A percentile compares a stretch with the other conserved stretches of the same genome.
These are phyloP conservation scores for Aspergillus terreus DNA, from an alignment of 2,329 filamentous ascomycete species.

Conservation along the genomic window DNA sequence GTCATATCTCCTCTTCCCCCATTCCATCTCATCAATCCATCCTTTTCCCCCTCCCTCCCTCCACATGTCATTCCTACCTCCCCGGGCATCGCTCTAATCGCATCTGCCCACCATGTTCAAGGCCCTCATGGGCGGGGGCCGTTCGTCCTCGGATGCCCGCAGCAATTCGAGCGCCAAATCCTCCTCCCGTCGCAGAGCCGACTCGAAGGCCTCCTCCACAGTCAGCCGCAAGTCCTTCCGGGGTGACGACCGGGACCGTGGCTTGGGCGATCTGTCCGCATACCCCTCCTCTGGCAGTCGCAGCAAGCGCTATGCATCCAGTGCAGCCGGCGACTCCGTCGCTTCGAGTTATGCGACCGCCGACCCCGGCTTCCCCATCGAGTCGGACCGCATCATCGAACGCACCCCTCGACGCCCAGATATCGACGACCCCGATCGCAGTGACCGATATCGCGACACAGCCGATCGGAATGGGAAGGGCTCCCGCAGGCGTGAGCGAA, in stretches of 20 bases:
- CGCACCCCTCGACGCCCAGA: constrained; percentile 25
- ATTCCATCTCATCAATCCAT: background rate
- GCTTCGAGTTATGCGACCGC: constrained; percentile 40
- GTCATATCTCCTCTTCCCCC: background rate
- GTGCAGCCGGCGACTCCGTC: constrained; percentile 27
- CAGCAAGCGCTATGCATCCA: constrained; percentile 24
- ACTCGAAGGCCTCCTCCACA: constrained; percentile 30
- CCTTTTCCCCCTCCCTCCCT: background rate
- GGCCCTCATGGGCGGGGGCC: constrained; percentile 36
- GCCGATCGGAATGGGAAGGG: constrained; percentile 15
- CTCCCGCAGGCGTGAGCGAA: constrained; percentile 21
- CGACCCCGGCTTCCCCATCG: constrained; percentile 27
- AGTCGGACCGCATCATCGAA: constrained; percentile 27
- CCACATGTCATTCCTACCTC: constrained; percentile 24
- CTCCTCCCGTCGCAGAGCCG: constrained; percentile 28
- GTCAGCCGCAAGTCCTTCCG: constrained; percentile 40
- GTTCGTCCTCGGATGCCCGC: constrained; percentile 32
- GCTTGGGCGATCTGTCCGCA: constrained; percentile 31
- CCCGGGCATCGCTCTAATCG: constrained; percentile 20
- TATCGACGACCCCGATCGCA: constrained; percentile 19
- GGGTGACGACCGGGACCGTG: constrained; percentile 46
- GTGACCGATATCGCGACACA: constrained; percentile 17
- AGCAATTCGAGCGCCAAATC: constrained; percentile 30
- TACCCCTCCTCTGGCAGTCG: constrained; percentile 23
- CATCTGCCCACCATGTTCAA: constrained; percentile 37